phyloP scores from a whole-genome alignment of 495 filamentous ascomycete genomes.

The Apodospora peruviana region DNA sequence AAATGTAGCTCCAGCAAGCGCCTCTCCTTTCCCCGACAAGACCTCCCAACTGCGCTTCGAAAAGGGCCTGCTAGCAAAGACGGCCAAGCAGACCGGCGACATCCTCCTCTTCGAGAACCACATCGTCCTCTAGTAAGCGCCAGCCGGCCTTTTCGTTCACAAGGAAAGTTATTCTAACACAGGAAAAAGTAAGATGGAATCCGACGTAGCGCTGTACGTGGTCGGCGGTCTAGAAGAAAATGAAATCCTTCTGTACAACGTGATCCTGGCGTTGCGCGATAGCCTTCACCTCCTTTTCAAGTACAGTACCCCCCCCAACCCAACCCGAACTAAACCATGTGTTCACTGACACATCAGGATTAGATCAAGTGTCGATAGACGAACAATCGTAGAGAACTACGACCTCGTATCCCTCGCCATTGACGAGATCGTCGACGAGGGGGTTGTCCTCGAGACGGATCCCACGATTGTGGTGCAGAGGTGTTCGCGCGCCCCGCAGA shows the following conservation, averaged over 20 bases:
- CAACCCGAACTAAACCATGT: neutral
- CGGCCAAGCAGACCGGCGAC: slow-evolving; percentile 88
- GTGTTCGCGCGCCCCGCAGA: slow-evolving; percentile 84
- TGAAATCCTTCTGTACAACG: slow-evolving; percentile 92
- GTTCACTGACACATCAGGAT: neutral
- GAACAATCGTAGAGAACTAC: slow-evolving; percentile 97
- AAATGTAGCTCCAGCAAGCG: slow-evolving; percentile 11
- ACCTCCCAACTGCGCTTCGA: slow-evolving; percentile 95
- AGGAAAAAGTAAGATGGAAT: slow-evolving; percentile 96
- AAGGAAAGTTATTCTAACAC: too few relatives aligned
- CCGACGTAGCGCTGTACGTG: slow-evolving; percentile 95
- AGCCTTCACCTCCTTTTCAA: slow-evolving; percentile 88
- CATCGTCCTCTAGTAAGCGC: slow-evolving; percentile 70
- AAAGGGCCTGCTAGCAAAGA: slow-evolving; percentile 93
- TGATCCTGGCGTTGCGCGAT: slow-evolving; percentile 82
- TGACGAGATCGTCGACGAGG: slow-evolving; percentile 95
- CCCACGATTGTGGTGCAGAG: slow-evolving; percentile 84
- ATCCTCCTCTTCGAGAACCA: slow-evolving; percentile 95
- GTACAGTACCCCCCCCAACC: neutral
- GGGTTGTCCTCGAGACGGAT: slow-evolving; percentile 94
- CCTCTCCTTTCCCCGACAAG: slow-evolving; percentile 71
- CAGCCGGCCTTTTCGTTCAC: neutral
- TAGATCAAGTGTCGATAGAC: slow-evolving; percentile 84
- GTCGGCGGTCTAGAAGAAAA: slow-evolving; percentile 85
- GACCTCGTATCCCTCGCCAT: slow-evolving; percentile 85